These are phyloP conservation scores for Leptographium procerum DNA, from an alignment of 2,329 filamentous ascomycete genomes.

Conservation along the genomic window DNA sequence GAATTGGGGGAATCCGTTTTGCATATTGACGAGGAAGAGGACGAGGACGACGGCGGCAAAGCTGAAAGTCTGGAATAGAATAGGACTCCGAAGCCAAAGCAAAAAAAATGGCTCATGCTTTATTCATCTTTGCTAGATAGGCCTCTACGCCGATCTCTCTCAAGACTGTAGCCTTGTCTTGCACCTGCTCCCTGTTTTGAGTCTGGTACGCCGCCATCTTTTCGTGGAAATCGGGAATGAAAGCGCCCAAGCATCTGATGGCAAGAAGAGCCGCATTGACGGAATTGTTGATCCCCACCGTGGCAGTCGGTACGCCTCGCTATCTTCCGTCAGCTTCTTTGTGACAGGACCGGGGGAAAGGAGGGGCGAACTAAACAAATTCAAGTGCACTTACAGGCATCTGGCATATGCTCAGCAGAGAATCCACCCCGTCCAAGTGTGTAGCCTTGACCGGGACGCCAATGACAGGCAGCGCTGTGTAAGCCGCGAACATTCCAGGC, in stretches of 20 bases:
- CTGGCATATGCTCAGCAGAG: slow-evolving; percentile 61
- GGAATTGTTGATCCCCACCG: slow-evolving; percentile 70
- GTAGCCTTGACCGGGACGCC: slow-evolving; percentile 68
- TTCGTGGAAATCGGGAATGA: slow-evolving; percentile 37
- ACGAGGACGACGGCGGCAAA: too few relatives aligned
- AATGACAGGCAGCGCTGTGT: slow-evolving; percentile 63
- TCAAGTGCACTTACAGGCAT: slow-evolving; percentile 52
- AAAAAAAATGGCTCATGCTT: too few relatives aligned
- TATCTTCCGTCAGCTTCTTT: too few relatives aligned
- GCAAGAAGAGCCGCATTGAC: slow-evolving; percentile 46
- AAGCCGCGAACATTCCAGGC: slow-evolving; percentile 63
- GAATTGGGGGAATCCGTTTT: too few relatives aligned
- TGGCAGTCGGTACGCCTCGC: slow-evolving; percentile 46
- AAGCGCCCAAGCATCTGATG: slow-evolving; percentile 11
- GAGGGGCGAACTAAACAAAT: slow-evolving; percentile 11
- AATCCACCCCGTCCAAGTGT: slow-evolving; percentile 60
- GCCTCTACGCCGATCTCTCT: slow-evolving; percentile 39
- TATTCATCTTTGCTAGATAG: slow-evolving; percentile 9
- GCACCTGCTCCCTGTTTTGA: slow-evolving; percentile 51
- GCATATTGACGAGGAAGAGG: too few relatives aligned
- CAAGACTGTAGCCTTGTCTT: slow-evolving; percentile 46
- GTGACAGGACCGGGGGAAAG: slow-evolving; percentile 20
- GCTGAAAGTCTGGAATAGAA: too few relatives aligned
- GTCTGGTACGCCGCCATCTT: slow-evolving; percentile 50
- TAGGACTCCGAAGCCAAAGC: too few relatives aligned